A percentile compares a stretch with the other conserved stretches of the same genome.
Evolutionary conservation across 2,329 filamentous ascomycete genomes (phyloP).

Genomic region (Ophiosphaerella herpotricha): DNA sequence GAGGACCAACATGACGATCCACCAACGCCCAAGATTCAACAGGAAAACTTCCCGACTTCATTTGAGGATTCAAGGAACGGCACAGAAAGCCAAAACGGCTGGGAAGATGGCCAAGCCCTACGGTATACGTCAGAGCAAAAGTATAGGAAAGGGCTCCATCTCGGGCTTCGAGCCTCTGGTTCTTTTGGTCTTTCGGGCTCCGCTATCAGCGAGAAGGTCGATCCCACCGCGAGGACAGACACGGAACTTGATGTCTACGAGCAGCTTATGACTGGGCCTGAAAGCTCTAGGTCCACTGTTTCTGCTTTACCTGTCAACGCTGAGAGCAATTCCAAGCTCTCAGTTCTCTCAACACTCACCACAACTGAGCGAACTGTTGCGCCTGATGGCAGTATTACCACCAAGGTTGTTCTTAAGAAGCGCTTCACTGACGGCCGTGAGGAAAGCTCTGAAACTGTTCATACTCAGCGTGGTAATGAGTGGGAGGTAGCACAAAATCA

Average conservation of each 20-base stretch:
- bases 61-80: background rate
- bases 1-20: conserved; percentile 42
- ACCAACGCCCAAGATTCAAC: conserved; percentile 30
- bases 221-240: conserved; percentile 8
- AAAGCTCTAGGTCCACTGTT: background rate
- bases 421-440: conserved; percentile 65
- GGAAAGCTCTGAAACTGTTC: conserved; percentile 61
- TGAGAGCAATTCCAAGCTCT: conserved; percentile 28
- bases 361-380: conserved; percentile 60
- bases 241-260: conserved; percentile 62
- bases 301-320: conserved; percentile 10
- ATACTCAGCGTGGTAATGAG: conserved; percentile 46
- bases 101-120: background rate
- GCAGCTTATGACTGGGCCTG: conserved; percentile 37
- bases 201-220: background rate
- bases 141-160: background rate
- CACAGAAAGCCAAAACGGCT: background rate
- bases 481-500: background rate
- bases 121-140: background rate
- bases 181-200: no score
- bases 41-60: conserved; percentile 6
- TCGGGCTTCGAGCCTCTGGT: background rate
- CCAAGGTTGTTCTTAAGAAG: conserved; percentile 61
- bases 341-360: conserved; percentile 60
- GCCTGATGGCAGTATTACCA: conserved; percentile 63